These are phyloP conservation scores for Ichthyophonus hoferi DNA, from an alignment of 208 protist species.

Conservation along the genomic window DNA sequence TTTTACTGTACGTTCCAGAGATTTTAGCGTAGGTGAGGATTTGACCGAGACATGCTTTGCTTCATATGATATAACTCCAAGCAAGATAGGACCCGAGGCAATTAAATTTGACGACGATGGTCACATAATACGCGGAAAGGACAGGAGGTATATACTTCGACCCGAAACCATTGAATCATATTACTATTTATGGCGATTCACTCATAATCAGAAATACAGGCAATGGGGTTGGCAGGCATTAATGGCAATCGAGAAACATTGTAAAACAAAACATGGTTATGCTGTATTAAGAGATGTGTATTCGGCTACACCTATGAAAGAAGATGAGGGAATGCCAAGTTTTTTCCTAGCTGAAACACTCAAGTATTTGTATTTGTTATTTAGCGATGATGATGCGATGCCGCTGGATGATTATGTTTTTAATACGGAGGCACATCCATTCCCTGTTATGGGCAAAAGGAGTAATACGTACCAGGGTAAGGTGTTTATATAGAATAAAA, in stretches of 20 bases:
- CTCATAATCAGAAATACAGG: conserved; percentile 36
- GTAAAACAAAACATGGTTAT: too few species aligned
- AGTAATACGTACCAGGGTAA: not conserved
- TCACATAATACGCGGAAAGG: too few species aligned
- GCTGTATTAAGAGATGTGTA: not conserved
- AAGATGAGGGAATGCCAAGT: not conserved
- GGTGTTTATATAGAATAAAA: not conserved
- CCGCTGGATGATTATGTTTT: conserved; percentile 50
- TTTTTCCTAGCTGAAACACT: conserved; percentile 76
- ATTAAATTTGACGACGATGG: too few species aligned
- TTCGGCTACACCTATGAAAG: not conserved
- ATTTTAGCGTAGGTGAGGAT: too few species aligned
- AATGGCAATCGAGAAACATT: too few species aligned
- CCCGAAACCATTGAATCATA: conserved; percentile 55
- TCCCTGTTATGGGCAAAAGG: conserved; percentile 38
- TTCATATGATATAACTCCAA: too few species aligned
- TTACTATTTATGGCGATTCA: conserved; percentile 48
- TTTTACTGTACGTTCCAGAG: too few species aligned
- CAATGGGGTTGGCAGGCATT: conserved; percentile 36
- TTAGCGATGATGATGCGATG: conserved; percentile 52
- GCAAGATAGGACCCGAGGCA: too few species aligned
- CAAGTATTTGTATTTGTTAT: conserved; percentile 76
- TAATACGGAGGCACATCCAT: conserved; percentile 73
- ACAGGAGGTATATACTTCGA: conserved; percentile 28
- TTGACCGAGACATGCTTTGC: too few species aligned